Conservation (phyloP, 1,284 basidiomycete genomes). For the Pyrrhoderma noxium region DNA sequence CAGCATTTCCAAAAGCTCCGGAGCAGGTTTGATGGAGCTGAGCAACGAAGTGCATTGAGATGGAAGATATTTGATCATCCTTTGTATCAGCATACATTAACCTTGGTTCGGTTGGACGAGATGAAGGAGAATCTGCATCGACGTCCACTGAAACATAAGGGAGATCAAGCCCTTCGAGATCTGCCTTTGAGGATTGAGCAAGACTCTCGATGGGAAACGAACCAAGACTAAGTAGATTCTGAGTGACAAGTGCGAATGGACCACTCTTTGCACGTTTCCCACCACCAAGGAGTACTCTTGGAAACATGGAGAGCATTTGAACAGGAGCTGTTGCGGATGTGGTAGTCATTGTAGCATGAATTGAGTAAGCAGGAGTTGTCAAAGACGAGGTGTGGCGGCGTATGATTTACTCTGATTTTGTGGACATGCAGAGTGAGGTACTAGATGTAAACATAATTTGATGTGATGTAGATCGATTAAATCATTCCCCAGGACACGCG, state of each 20-base stretch:
- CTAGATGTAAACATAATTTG: neutral
- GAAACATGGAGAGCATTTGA: constrained; percentile 2
- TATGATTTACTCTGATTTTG: neutral
- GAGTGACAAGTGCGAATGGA: constrained; percentile 12
- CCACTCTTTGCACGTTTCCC: constrained; percentile 11
- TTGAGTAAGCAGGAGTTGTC: neutral
- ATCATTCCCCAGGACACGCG: no score
- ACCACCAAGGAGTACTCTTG: constrained; percentile 9
- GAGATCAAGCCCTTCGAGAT: constrained; percentile 16
- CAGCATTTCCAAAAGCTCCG: constrained; percentile 32
- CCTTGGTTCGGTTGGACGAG: neutral
- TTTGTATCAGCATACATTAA: constrained; percentile 10
- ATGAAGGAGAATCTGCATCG: neutral
- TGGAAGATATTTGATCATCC: constrained; percentile 5
- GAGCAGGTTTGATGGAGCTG: constrained; percentile 39
- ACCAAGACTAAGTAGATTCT: constrained; percentile 15
- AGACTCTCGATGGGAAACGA: constrained; percentile 14
- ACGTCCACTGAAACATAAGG: constrained; percentile 1
- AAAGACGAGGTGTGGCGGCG: no score
- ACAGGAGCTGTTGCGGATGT: constrained; percentile 3
- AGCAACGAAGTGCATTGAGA: constrained; percentile 23
- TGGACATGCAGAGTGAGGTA: neutral
- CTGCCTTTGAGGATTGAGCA: constrained; percentile 11
- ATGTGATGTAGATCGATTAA: constrained; percentile 3
- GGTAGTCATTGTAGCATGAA: constrained; percentile 8